phyloP scores from a whole-genome alignment of 495 filamentous ascomycete genomes.

The Pyrenula aspistea region DNA sequence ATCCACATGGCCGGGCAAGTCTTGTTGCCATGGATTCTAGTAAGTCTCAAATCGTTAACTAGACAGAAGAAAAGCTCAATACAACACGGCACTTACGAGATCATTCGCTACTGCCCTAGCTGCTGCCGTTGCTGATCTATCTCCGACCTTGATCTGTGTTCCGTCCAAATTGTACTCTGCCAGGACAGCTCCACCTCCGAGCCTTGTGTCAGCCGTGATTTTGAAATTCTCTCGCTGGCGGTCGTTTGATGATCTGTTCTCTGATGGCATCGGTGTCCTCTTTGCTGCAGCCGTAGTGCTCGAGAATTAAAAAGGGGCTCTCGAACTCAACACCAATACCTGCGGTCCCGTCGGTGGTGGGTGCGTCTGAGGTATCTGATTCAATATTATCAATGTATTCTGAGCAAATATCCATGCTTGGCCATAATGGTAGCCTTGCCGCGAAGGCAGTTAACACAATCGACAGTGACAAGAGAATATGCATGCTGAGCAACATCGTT shows the following conservation, averaged over 20 bases:
- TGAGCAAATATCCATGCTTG: too few relatives aligned
- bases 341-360: too few relatives aligned
- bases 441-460: too few relatives aligned
- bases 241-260: constrained; percentile 1
- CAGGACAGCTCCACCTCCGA: background rate
- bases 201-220: constrained; percentile 5
- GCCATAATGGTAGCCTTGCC: too few relatives aligned
- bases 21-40: constrained; percentile 4
- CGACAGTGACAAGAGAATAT: too few relatives aligned
- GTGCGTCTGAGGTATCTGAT: too few relatives aligned
- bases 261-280: constrained; percentile 6
- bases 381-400: too few relatives aligned
- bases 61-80: constrained; percentile 1
- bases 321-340: constrained; percentile 9
- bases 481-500: too few relatives aligned
- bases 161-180: constrained; percentile 12
- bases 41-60: constrained; percentile 3
- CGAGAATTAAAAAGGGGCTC: constrained; percentile 2
- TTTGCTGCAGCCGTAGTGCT: constrained; percentile 4
- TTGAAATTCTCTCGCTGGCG: constrained; percentile 4
- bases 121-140: constrained; percentile 2
- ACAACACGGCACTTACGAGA: constrained; percentile 7
- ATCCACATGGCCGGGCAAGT: constrained; percentile 1
- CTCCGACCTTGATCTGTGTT: constrained; percentile 7
- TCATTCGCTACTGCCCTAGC: constrained; percentile 6